Percentiles rank a stretch among this genome's conserved stretches.
Evolutionary conservation across 1,139 yeast genomes (phyloP).

Genomic region (Saccharomyces hybrid): DNA sequence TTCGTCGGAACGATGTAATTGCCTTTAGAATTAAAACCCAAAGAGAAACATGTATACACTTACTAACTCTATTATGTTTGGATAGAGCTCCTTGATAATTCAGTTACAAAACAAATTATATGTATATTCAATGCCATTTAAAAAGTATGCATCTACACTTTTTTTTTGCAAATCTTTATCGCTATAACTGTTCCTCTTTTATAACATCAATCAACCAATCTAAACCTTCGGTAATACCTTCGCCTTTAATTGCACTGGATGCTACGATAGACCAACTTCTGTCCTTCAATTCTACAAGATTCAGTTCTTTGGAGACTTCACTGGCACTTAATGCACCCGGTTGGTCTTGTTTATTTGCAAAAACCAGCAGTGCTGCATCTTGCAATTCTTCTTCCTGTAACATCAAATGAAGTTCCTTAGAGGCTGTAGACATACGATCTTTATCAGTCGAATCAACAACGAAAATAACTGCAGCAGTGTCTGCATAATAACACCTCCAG

Average conservation of each 20-base stretch:
- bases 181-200: constrained; percentile 73
- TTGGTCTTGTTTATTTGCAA: constrained; percentile 97
- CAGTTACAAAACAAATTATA: background rate
- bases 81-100: background rate
- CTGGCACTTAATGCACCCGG: constrained; percentile 93
- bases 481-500: constrained; percentile 96
- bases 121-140: background rate
- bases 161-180: background rate
- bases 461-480: constrained; percentile 92
- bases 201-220: constrained; percentile 97
- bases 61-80: background rate
- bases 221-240: constrained; percentile 90
- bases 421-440: constrained; percentile 82
- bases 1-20: background rate
- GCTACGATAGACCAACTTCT: constrained; percentile 98
- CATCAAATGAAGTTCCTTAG: constrained; percentile 87
- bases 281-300: constrained; percentile 82
- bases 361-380: constrained; percentile 85
- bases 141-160: background rate
- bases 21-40: background rate
- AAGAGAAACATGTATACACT: background rate
- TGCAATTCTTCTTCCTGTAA: constrained; percentile 84
- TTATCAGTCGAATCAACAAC: constrained; percentile 97
- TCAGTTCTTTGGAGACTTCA: constrained; percentile 83
- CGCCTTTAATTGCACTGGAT: constrained; percentile 92